Base-by-base conservation (phyloP, 73 alveolate genomes). In the Tetrahymena elliotti region DNA sequence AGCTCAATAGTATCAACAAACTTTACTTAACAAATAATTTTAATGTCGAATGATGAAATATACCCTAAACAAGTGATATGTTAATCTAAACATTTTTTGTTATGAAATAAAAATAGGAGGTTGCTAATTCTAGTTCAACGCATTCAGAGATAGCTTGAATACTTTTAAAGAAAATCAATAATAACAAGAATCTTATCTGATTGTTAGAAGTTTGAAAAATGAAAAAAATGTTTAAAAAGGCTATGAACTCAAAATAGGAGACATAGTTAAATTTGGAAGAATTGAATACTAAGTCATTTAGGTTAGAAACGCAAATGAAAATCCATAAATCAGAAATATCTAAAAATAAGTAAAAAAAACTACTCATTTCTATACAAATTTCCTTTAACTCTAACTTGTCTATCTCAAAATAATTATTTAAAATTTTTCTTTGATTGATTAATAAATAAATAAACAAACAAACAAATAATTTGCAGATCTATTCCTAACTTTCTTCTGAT, bases 231-330 rank as follows among this genome's bases (percentile, higher is more conserved):
- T 94, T 33, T 53, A 94, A 52, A 94, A 95, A 95, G 97, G 97
- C 38, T 97, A 97, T 54, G 92, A 93, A 95, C 96, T 97, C 39
- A 88, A 84, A 18, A 83, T 53, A 36, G 96, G 97, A 33, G 99
- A 97, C 94, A 96, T 98, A 9, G 95, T 98, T 16, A 97, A 97
- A 93, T 92, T 98, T 34, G 99, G 99, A 5, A 94, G 99, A 93
- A 95, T 98, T 84, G 97, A 96, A 94, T 96, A 96, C 40, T 93
- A 94, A 92, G 99, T 98, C 27, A 96, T 96, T 52, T 98, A 97
- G 53, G 37, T 97, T 53, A 96, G 97, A 93, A 95, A 93, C 33
- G 47, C 54, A 54, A 47, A 94, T 22, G 95, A 93, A 11, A 10
- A 68, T 22, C 37, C 88, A 27, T 68, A 68, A 68, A 68, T 68